phyloP scores from a whole-genome alignment of 2,329 filamentous ascomycete species.

The Domatiomyces globalis region DNA sequence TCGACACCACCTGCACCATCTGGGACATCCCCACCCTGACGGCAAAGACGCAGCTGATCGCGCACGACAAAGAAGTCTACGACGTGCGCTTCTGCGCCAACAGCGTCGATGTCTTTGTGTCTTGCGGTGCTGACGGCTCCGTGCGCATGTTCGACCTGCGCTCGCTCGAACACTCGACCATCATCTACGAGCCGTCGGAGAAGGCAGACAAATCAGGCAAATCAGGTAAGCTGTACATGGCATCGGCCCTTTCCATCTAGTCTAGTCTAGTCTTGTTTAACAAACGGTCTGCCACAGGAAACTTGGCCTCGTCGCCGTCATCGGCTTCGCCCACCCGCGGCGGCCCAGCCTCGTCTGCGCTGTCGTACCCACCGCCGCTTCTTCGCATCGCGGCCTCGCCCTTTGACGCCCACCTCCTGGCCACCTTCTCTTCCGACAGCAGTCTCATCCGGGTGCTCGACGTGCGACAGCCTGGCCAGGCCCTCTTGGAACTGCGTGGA shows the following conservation, averaged over 20 bases:
- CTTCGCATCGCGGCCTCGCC: conserved; percentile 57
- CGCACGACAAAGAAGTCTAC: conserved; percentile 97
- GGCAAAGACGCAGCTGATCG: conserved; percentile 94
- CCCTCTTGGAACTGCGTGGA: conserved; percentile 80
- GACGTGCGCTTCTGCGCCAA: conserved; percentile 91
- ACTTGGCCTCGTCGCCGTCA: conserved; percentile 8
- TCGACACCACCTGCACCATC: conserved; percentile 97
- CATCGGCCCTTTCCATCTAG: conserved; percentile 30
- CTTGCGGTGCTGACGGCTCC: conserved; percentile 91
- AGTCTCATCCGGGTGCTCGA: conserved; percentile 88
- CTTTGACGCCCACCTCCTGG: conserved; percentile 85
- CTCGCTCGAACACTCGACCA: conserved; percentile 93
- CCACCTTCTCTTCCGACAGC: conserved; percentile 92
- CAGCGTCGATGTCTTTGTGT: conserved; percentile 96
- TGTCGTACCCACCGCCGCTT: conserved; percentile 45
- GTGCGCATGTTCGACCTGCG: conserved; percentile 97
- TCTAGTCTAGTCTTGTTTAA: background rate
- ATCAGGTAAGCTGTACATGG: conserved; percentile 51
- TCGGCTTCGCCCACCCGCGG: conserved; percentile 14
- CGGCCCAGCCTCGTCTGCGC: conserved; percentile 3
- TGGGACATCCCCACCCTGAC: conserved; percentile 98
- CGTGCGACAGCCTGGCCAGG: conserved; percentile 89
- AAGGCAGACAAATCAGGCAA: conserved; percentile 52
- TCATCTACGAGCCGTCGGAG: conserved; percentile 93
- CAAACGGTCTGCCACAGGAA: conserved; percentile 5